Percentiles rank a stretch among this genome's conserved stretches.
These are phyloP conservation scores for Amanita phalloides DNA, from an alignment of 768 basidiomycete species.

Conservation along the genomic window DNA sequence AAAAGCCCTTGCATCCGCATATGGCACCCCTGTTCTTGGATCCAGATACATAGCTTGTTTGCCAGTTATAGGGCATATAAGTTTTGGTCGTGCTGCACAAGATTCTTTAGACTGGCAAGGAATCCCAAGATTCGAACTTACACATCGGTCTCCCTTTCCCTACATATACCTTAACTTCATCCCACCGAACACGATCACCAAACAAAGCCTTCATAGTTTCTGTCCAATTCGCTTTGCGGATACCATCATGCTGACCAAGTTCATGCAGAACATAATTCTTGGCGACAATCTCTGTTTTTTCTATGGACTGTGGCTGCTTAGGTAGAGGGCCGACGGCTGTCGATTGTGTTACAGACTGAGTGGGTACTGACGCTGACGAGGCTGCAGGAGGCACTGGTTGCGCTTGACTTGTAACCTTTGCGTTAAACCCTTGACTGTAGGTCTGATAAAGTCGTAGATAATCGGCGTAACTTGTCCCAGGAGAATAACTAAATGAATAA, in stretches of 20 bases:
- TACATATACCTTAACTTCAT: conserved; percentile 52
- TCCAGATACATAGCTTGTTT: conserved; percentile 68
- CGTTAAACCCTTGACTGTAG: background rate
- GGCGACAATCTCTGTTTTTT: conserved; percentile 33
- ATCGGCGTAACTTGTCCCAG: background rate
- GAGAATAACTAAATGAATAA: background rate
- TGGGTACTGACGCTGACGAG: background rate
- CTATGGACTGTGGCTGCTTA: conserved; percentile 20
- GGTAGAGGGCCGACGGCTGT: conserved; percentile 3
- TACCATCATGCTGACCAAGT: conserved; percentile 31
- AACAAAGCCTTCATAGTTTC: conserved; percentile 79
- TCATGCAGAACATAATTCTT: conserved; percentile 72
- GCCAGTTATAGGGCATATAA: conserved; percentile 72
- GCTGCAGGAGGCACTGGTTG: conserved; percentile 1
- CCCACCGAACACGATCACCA: conserved; percentile 78
- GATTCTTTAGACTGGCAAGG: background rate
- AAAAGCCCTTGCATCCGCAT: conserved; percentile 60
- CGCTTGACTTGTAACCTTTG: background rate
- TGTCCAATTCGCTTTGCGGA: conserved; percentile 47
- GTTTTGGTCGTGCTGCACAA: conserved; percentile 50
- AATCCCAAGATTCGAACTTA: conserved; percentile 19
- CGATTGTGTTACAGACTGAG: background rate
- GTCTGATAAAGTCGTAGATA: background rate
- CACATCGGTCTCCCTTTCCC: conserved; percentile 57
- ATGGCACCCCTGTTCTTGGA: conserved; percentile 72